A percentile compares a stretch with the other conserved stretches of the same genome.
Conservation (phyloP, 1,284 basidiomycete genomes). For the Trametes sp. region DNA sequence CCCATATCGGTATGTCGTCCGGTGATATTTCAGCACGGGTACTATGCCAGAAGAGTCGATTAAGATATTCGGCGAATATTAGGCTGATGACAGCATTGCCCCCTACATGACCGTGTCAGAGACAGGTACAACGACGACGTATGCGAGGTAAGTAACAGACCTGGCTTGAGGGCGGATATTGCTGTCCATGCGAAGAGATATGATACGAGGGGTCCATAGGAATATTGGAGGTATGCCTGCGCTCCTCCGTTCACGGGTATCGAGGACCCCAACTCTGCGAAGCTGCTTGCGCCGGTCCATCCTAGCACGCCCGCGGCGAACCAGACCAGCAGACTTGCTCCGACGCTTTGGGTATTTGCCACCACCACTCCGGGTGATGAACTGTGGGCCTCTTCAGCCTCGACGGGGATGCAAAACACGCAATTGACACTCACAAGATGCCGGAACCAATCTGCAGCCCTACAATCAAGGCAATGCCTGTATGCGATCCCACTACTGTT, state of each 20-base stretch:
- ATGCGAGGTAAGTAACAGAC: slow-evolving; percentile 46
- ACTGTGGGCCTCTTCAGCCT: slow-evolving; percentile 46
- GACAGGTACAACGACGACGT: background rate
- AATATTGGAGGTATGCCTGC: slow-evolving; percentile 90
- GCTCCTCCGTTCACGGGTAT: slow-evolving; percentile 91
- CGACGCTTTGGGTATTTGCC: slow-evolving; percentile 85
- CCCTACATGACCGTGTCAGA: slow-evolving; percentile 46
- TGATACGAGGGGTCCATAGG: slow-evolving; percentile 87
- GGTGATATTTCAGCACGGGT: slow-evolving; percentile 69
- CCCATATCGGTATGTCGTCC: slow-evolving; percentile 88
- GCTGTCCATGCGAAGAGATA: slow-evolving; percentile 92
- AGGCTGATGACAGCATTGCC: slow-evolving; percentile 74
- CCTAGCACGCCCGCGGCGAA: slow-evolving; percentile 79
- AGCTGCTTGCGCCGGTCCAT: slow-evolving; percentile 95
- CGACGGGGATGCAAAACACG: background rate
- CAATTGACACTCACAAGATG: slow-evolving; percentile 67
- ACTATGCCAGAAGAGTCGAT: slow-evolving; percentile 76
- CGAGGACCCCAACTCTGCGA: slow-evolving; percentile 85
- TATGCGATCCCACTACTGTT: background rate
- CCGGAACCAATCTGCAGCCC: slow-evolving; percentile 92
- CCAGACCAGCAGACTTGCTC: slow-evolving; percentile 87
- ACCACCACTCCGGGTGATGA: slow-evolving; percentile 93
- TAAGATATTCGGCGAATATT: slow-evolving; percentile 89
- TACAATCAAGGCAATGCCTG: slow-evolving; percentile 86
- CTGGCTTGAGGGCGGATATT: slow-evolving; percentile 89